phyloP scores from a whole-genome alignment of 2,329 filamentous ascomycete species.

The Botrytis fragariae region DNA sequence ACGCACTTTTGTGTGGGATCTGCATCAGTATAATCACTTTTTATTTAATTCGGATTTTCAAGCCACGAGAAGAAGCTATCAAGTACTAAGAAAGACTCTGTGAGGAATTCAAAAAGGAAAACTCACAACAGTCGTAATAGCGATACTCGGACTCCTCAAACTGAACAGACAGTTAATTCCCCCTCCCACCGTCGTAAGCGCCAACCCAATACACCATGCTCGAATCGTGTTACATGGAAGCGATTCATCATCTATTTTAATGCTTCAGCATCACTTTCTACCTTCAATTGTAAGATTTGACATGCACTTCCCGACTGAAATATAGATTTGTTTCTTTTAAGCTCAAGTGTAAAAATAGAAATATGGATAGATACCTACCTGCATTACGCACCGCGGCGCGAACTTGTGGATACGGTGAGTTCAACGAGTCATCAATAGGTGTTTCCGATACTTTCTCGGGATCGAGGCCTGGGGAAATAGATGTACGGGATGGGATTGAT shows the following conservation, averaged over 20 bases:
- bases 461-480: constrained; percentile 14
- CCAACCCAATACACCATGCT: constrained; percentile 52
- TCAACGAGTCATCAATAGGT: neutral
- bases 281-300: fast-evolving
- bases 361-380: constrained; percentile 51
- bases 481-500: neutral
- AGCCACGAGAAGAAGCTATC: neutral
- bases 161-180: constrained; percentile 26
- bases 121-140: constrained; percentile 24
- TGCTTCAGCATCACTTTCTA: neutral
- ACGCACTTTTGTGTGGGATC: constrained; percentile 31
- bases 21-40: neutral
- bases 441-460: constrained; percentile 20
- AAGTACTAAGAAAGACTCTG: neutral
- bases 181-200: constrained; percentile 25
- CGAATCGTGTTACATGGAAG: constrained; percentile 49
- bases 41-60: too few species aligned
- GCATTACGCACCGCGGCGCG: constrained; percentile 60
- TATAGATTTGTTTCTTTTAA: fast-evolving
- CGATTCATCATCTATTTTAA: neutral
- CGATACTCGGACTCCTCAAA: constrained; percentile 24
- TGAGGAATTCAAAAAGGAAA: constrained; percentile 17
- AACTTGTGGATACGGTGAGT: constrained; percentile 38
- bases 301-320: neutral
- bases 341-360: constrained; percentile 39